A percentile compares a stretch with the other conserved stretches of the same genome.
Evolutionary conservation across 2,329 filamentous ascomycete species (phyloP).

Genomic region (Arthrobotrys musiformis): DNA sequence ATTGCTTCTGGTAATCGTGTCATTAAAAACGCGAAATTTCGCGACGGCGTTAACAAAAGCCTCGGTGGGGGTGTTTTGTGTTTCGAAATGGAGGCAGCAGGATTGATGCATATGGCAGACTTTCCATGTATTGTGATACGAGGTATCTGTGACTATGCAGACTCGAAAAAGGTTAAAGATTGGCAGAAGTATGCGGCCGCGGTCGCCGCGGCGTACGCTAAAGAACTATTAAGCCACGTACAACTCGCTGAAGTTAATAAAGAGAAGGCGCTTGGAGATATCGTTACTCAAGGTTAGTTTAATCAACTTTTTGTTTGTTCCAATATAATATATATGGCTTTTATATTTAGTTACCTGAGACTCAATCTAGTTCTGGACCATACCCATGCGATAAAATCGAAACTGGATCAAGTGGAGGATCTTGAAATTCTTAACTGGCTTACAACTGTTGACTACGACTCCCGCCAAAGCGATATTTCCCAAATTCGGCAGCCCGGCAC

Average conservation of each 20-base stretch:
- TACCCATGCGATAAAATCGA: neutral
- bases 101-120: neutral
- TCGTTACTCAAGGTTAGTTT: constrained; percentile 5
- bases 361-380: neutral
- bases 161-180: neutral
- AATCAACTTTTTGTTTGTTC: neutral
- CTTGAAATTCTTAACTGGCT: neutral
- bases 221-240: constrained; percentile 2
- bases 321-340: neutral
- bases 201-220: constrained; percentile 13
- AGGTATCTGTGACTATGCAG: constrained; percentile 16
- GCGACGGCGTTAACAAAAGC: neutral
- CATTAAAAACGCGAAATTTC: neutral
- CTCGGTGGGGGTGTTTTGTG: constrained; percentile 1
- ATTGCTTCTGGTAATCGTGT: constrained; percentile 14
- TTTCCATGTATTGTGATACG: constrained; percentile 7
- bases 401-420: neutral
- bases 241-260: neutral
- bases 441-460: neutral
- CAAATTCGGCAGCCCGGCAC: neutral
- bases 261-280: neutral
- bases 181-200: constrained; percentile 21
- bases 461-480: neutral
- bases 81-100: constrained; percentile 11
- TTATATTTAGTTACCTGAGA: neutral